phyloP scores from a whole-genome alignment of 495 filamentous ascomycete genomes.

The Podospora bellae-mahoneyi region DNA sequence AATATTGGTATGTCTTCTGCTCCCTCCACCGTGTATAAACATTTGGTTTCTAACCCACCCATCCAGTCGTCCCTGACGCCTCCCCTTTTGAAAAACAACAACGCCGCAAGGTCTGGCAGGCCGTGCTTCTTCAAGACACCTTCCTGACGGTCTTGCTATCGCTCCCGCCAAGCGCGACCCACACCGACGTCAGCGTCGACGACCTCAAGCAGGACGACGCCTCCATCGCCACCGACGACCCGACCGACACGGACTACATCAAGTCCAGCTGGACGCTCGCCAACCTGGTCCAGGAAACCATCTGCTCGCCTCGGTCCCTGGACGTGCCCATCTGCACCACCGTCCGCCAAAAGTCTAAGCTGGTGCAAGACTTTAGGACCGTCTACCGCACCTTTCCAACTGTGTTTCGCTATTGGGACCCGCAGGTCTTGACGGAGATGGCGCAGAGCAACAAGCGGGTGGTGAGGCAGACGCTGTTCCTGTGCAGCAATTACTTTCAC shows the following conservation, averaged over 20 bases:
- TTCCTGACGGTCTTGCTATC: conserved; percentile 73
- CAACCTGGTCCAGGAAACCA: conserved; percentile 65
- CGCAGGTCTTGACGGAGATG: conserved; percentile 47
- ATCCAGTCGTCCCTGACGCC: conserved; percentile 52
- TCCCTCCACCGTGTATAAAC: neutral
- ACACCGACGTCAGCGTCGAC: conserved; percentile 66
- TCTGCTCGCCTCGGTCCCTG: conserved; percentile 64
- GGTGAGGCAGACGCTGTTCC: conserved; percentile 64
- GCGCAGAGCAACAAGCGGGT: conserved; percentile 53
- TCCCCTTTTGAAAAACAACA: conserved; percentile 63
- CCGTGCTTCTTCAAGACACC: conserved; percentile 70
- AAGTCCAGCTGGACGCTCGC: conserved; percentile 69
- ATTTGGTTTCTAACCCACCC: neutral
- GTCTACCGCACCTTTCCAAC: conserved; percentile 62
- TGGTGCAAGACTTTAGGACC: conserved; percentile 58
- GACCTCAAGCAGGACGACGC: conserved; percentile 53
- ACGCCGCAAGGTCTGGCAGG: conserved; percentile 70
- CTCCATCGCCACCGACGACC: conserved; percentile 47
- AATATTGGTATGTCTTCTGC: conserved; percentile 52
- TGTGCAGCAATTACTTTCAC: conserved; percentile 69
- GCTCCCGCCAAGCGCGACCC: conserved; percentile 65
- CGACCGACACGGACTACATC: conserved; percentile 62
- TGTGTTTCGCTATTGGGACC: conserved; percentile 59
- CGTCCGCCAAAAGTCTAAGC: conserved; percentile 55
- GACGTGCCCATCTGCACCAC: conserved; percentile 60